Base-by-base conservation (phyloP, 2,329 filamentous ascomycete species). In the Pestalotiopsis sp. region DNA sequence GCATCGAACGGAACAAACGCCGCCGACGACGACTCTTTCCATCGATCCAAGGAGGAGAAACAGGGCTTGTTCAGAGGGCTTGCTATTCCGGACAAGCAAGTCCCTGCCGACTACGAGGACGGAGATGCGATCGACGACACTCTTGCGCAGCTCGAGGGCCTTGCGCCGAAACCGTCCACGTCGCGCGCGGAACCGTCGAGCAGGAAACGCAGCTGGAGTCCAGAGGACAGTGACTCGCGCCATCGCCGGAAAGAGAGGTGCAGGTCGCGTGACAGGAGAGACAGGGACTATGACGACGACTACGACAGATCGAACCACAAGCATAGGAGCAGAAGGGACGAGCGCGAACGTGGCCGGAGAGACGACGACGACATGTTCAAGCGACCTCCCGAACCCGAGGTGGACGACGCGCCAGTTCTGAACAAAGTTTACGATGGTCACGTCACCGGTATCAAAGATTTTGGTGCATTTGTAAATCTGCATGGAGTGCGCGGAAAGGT, bases 391-490 rank as follows among this genome's bases (percentile, higher is more conserved):
- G 87, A 88, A 2, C 88, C 87, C 2, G 93, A 97, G 74, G 78
- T 97, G 11, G 96, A 99, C 79, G 92, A 97, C 66, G 81, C 88
- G 57, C 94, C 96, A 0, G 84, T 95, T 41, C 81, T 97, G 6
- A 91, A 91, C 84, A 99, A 99, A 78, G 83, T 98, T 2, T 99
- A 99, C 76, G 89, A 94, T 71, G 96, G 96, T 1, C 91, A 91
- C 75, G 93, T 98, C 14, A 98, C 94, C 0, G 94, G 95, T 0
- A 86, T 99, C 66, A 98, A 98, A 76, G 94, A 98, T 70, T 99
- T 98, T 81, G 96, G 96, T 12, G 94, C 91, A 0, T 99, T 99
- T 80, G 94, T 98, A 68, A 97, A 97, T 73, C 79, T 99, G n/a
- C 88, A 91, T 73, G 92, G 94, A 20, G 92, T 99, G 1, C 90